Evolutionary conservation across 2,329 filamentous ascomycete genomes (phyloP).

Genomic region (Verruconis gallopava): DNA sequence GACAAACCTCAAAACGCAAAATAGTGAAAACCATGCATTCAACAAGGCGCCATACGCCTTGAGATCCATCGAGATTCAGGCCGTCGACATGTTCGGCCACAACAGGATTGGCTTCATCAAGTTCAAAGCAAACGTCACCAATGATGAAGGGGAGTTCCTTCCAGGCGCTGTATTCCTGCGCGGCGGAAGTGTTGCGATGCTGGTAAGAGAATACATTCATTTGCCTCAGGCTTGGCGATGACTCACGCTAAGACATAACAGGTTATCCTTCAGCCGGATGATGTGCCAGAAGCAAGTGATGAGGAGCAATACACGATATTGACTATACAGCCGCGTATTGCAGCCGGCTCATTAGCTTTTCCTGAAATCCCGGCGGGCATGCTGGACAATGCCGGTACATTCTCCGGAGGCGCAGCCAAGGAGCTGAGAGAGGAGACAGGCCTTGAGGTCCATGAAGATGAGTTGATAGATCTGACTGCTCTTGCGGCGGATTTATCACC

Average conservation of each 20-base stretch:
- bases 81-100: conserved; percentile 39
- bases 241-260: conserved; percentile 16
- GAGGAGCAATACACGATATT: conserved; percentile 38
- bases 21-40: conserved; percentile 34
- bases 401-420: conserved; percentile 41
- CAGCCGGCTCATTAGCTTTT: conserved; percentile 41
- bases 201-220: conserved; percentile 26
- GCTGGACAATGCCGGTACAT: conserved; percentile 43
- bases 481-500: conserved; percentile 24
- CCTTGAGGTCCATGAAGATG: conserved; percentile 34
- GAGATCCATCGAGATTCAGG: conserved; percentile 39
- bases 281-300: conserved; percentile 28
- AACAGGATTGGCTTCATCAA: conserved; percentile 44
- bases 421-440: conserved; percentile 47
- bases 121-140: conserved; percentile 40
- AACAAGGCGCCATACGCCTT: conserved; percentile 38
- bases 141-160: conserved; percentile 36
- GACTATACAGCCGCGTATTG: conserved; percentile 44
- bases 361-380: conserved; percentile 47
- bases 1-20: conserved; percentile 35
- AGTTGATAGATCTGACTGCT: conserved; percentile 42
- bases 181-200: conserved; percentile 44
- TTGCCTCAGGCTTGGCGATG: not conserved
- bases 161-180: conserved; percentile 45
- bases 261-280: conserved; percentile 43